A percentile compares a stretch with the other conserved stretches of the same genome.
Conservation (phyloP, 2,329 filamentous ascomycete species). For the Clonostachys rosea region DNA sequence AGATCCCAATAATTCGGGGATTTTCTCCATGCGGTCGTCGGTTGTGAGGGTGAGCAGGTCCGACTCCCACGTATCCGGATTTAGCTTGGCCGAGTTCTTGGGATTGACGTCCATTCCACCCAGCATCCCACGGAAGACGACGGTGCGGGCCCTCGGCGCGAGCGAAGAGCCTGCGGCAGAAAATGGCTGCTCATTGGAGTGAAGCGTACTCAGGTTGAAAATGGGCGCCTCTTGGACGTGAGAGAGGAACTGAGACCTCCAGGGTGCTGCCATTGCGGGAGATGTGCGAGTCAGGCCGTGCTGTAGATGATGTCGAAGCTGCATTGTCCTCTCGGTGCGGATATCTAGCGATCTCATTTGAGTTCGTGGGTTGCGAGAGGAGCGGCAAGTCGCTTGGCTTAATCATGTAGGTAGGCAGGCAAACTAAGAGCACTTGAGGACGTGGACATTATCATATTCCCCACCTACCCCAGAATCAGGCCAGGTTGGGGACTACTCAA, state of each 20-base stretch:
- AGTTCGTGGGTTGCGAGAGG: background rate
- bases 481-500: too few species aligned
- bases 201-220: slow-evolving; percentile 48
- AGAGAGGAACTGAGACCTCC: slow-evolving; percentile 46
- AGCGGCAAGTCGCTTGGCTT: too few species aligned
- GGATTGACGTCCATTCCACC: slow-evolving; percentile 66
- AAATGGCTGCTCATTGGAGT: slow-evolving; percentile 16
- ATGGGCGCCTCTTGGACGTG: slow-evolving; percentile 40
- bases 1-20: slow-evolving; percentile 60
- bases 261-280: slow-evolving; percentile 37
- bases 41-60: slow-evolving; percentile 83
- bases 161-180: slow-evolving; percentile 4
- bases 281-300: slow-evolving; percentile 12
- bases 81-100: slow-evolving; percentile 67
- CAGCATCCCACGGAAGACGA: slow-evolving; percentile 85
- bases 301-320: slow-evolving; percentile 18
- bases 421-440: too few species aligned
- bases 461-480: too few species aligned
- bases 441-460: too few species aligned
- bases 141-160: slow-evolving; percentile 64
- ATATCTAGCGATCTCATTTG: background rate
- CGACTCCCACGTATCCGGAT: slow-evolving; percentile 65
- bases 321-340: slow-evolving; percentile 13
- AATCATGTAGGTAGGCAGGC: too few species aligned
- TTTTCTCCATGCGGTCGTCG: slow-evolving; percentile 83